Percentiles rank a stretch among this genome's conserved stretches.
These are phyloP conservation scores for Solanum chilense DNA, from an alignment of 257 asterid species.

Conservation along the genomic window DNA sequence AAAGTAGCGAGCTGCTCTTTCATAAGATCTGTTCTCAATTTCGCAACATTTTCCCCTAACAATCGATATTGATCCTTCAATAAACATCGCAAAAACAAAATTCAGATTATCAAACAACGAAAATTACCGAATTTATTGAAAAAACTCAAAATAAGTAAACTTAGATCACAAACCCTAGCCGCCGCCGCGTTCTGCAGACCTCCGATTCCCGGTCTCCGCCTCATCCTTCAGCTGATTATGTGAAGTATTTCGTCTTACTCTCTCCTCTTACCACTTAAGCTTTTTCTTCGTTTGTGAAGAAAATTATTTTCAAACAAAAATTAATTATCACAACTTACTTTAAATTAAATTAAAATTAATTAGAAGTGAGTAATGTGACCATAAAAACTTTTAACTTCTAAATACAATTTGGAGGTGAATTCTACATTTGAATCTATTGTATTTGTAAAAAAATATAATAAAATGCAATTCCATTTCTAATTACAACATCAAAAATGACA, in stretches of 20 bases:
- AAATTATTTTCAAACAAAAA: background rate
- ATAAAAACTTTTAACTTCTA: too few species aligned
- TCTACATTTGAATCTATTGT: too few species aligned
- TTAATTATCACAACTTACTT: too few species aligned
- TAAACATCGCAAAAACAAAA: background rate
- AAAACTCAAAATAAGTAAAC: background rate
- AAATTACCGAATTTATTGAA: background rate
- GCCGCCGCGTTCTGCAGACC: constrained; percentile 92
- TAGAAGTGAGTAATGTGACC: too few species aligned
- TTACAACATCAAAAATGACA: too few species aligned
- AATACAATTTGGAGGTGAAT: too few species aligned
- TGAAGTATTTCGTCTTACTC: background rate
- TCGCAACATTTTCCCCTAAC: constrained; percentile 95
- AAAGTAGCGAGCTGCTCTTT: constrained; percentile 90
- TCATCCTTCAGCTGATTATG: constrained; percentile 27
- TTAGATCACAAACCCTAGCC: constrained; percentile 59
- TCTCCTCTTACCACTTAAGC: background rate
- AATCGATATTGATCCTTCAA: constrained; percentile 73
- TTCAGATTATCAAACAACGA: background rate
- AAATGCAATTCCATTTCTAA: background rate
- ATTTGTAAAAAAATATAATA: too few species aligned
- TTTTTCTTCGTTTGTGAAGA: background rate
- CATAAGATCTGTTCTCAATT: constrained; percentile 87
- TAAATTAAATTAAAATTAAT: too few species aligned
- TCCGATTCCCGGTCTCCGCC: constrained; percentile 90